phyloP scores from a whole-genome alignment of 495 filamentous ascomycete species.

The Hyaloscypha finlandica region DNA sequence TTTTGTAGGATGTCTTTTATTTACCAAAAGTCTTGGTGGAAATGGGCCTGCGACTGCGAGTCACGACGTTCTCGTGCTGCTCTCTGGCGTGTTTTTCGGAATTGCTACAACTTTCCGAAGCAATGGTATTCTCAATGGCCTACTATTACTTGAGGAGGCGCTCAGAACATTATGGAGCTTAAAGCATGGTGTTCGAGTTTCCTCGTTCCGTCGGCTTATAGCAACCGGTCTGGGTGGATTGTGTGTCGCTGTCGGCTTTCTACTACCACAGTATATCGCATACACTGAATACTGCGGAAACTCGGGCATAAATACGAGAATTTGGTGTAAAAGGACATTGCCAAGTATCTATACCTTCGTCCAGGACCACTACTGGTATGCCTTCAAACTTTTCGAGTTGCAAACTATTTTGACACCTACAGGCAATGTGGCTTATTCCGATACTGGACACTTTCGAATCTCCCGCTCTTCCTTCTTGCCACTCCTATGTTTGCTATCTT shows the following conservation, averaged over 20 bases:
- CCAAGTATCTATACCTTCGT: constrained; percentile 94
- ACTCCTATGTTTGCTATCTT: constrained; percentile 76
- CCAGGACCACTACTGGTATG: constrained; percentile 86
- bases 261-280: constrained; percentile 73
- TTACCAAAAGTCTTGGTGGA: constrained; percentile 54
- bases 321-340: constrained; percentile 71
- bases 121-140: constrained; percentile 85
- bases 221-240: constrained; percentile 65
- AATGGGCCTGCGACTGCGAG: constrained; percentile 28
- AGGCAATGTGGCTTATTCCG: constrained; percentile 86
- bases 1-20: constrained; percentile 71
- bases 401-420: constrained; percentile 13
- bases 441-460: constrained; percentile 87
- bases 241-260: constrained; percentile 63
- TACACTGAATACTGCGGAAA: constrained; percentile 69
- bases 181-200: constrained; percentile 7
- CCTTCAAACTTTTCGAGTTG: constrained; percentile 9
- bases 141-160: constrained; percentile 57
- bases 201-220: constrained; percentile 46
- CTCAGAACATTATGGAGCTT: constrained; percentile 32
- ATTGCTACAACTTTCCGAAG: constrained; percentile 74
- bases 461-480: constrained; percentile 86
- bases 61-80: constrained; percentile 52
- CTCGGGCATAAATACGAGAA: constrained; percentile 41
- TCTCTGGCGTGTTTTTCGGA: constrained; percentile 69